Evolutionary conservation across 2,329 filamentous ascomycete species (phyloP), one percentile per base, ranked within the genome.

Genomic region (Plenodomus tracheiphilus): DNA sequence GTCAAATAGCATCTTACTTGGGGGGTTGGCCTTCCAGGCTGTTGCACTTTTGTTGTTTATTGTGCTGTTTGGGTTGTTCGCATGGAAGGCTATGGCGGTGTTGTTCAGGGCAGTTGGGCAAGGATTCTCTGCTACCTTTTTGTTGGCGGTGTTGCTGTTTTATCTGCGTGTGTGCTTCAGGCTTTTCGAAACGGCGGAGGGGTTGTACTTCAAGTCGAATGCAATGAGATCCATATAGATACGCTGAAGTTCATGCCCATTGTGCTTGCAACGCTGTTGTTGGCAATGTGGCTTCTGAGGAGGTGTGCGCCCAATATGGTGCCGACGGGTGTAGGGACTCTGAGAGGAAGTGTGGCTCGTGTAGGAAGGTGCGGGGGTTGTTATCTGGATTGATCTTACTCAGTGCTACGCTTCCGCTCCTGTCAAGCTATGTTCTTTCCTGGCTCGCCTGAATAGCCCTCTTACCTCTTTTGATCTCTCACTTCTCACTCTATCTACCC

Each of bases 1-100:
- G 1, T 74, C 77, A 1, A 84, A 84, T 58, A 77, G 82, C 50
- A 82, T 84, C 54, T 67, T 84, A 2, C 73, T 84, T 1, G 80
- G 75, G 1, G 81, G 81, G 8, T 64, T 84, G 2, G 78, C 77
- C 0, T 79, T 83, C 49, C 81, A 84, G 55, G 77, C 79, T 7
- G 78, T 81, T 46, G 74, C 76, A 0, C 81, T 83, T 41, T 70
- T 75, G 11, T 59, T 79, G 4, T 81, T 81, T 37, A 70, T 82
- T 43, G 58, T 78, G 7, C 59, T 81, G 0, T 65, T 76, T 0
- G 64, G 56, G 2, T 65, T 65, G 3, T 81, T 80, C 43, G 53
- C 80, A 35, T 65, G 69, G 41, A 69, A 71, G 4, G 73, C 75
- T 1, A 58, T 70, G 17, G 49, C 49, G 2, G 67, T 62, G 16